Evolutionary conservation across 371 early-diverging fungal genomes (phyloP).

Genomic region (Rhizopus stolonifer): DNA sequence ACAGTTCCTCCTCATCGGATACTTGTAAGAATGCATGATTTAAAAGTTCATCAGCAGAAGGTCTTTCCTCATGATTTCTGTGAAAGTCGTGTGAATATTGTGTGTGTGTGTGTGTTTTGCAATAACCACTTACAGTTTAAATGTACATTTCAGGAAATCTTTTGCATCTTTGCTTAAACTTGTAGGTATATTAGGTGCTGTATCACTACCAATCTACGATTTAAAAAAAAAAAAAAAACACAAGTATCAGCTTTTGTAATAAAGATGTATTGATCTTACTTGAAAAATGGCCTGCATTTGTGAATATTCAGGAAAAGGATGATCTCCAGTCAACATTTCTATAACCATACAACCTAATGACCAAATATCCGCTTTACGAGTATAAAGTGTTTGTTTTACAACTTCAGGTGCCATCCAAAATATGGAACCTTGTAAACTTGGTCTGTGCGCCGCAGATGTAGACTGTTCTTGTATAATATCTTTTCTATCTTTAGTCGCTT

Average conservation of each 20-base stretch:
- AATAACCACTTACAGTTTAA: slow-evolving; percentile 72
- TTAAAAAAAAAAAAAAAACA: too few relatives aligned
- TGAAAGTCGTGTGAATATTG: too few relatives aligned
- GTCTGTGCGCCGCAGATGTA: slow-evolving; percentile 46
- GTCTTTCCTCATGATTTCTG: slow-evolving; percentile 64
- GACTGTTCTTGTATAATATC: slow-evolving; percentile 13
- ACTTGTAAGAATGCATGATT: slow-evolving; percentile 54
- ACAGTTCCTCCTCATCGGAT: background rate
- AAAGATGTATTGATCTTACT: slow-evolving; percentile 38
- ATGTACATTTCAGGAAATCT: slow-evolving; percentile 79
- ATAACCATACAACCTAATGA: slow-evolving; percentile 90
- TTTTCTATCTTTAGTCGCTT: background rate
- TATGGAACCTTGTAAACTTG: slow-evolving; percentile 87
- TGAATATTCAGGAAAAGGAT: slow-evolving; percentile 89
- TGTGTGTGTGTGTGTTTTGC: too few relatives aligned
- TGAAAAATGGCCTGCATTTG: slow-evolving; percentile 93
- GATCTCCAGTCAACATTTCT: slow-evolving; percentile 95
- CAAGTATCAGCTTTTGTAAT: background rate
- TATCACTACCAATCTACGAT: slow-evolving; percentile 73
- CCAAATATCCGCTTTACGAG: slow-evolving; percentile 87
- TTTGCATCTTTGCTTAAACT: slow-evolving; percentile 68
- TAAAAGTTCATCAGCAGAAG: slow-evolving; percentile 57
- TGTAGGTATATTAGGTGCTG: slow-evolving; percentile 78
- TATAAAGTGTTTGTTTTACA: slow-evolving; percentile 74
- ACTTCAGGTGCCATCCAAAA: slow-evolving; percentile 93